Evolutionary conservation across 164 flowering plant species (phyloP), one percentile per base, ranked within the genome.

Genomic region (Berberis thunbergii): DNA sequence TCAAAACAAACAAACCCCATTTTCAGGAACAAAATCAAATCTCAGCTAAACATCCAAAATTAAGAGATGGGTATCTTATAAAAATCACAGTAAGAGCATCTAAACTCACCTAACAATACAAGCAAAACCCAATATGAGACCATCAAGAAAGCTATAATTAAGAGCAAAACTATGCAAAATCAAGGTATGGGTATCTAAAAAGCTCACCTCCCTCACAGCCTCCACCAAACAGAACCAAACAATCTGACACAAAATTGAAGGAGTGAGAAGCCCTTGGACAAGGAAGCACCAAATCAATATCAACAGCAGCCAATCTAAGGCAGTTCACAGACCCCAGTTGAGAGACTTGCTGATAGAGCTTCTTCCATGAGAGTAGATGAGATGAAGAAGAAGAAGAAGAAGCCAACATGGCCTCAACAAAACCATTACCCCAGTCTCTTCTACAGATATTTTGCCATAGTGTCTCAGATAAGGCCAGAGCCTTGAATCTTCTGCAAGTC

Each of bases 191-290:
- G 43, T 43, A 66, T 42, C 41, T 8, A 42, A 9, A 58, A 42
- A 45, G 72, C 81, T 76, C 41, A 93, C 98, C 98, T 85, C 97
- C 98, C 50, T 88, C 96, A 70, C 79, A 82, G 11, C 98, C 98
- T 43, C 98, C 97, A 67, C 98, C 98, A 80, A 86, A 93, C 77
- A 93, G 72, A 45, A 93, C 88, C 76, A 93, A 63, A 60, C 78
- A 90, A 64, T 83, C 85, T 39, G 87, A 79, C 1, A 93, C 87
- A 62, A 85, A 83, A 66, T 88, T 90, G 72, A 93, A 84, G 4
- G 97, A 88, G 67, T 86, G 98, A 43, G 96, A 90, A 71, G 97
- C 97, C 75, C 98, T 79, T 46, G 92, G 83, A 46, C 68, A 68
- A 3, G 86, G 97, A 49, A 69, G 42, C 59, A 50, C 53, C 49